Base-by-base conservation (phyloP, 2,329 filamentous ascomycete species). In the Arthrobotrys sinensis region DNA sequence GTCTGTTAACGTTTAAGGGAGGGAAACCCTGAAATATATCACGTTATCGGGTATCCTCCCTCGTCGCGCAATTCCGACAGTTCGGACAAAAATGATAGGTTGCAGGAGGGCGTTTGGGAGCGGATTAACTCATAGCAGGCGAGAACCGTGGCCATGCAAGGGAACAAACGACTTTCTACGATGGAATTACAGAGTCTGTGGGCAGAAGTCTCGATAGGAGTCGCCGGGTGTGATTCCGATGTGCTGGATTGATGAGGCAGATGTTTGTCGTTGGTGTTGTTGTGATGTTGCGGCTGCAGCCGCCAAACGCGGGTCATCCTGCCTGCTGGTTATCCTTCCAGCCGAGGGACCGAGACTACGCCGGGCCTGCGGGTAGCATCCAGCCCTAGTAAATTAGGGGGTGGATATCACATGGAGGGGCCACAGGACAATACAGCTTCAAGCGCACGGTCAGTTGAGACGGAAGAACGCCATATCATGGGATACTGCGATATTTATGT, bases 201-300 rank as follows among this genome's bases (percentile, higher is more conserved):
- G 46, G 34, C 65, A 53, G 72, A 70, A 57, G 45, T 70, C 40
- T 77, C 50, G 66, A 78, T 78, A 68, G 62, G 67, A 78, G 67
- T 72, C 67, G 75, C 52, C 57, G 75, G 63, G 53, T 64, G 43
- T 45, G 67, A 40, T 67, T 77, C 66, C 60, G 73, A 63, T 45
- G 62, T 77, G 64, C 65, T 76, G 65, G 38, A 69, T 78, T 78
- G 75, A 78, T 78, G 75, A 78, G 75, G 75, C 75, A 72, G 75
- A 78, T 78, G 75, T 78, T 78, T 78, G 75, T 53, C 66, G 28
- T 64, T 71, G 60, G 67, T 77, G 75, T 72, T 72, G 75, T 72
- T 72, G 69, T 65, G 66, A 72, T 62, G 67, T 78, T 78, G 75
- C 72, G 72, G 72, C 72, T 66, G 40, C 75, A 78, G 75, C 67